Conservation (phyloP, 2,329 filamentous ascomycete genomes). For the Colletotrichum limetticola region DNA sequence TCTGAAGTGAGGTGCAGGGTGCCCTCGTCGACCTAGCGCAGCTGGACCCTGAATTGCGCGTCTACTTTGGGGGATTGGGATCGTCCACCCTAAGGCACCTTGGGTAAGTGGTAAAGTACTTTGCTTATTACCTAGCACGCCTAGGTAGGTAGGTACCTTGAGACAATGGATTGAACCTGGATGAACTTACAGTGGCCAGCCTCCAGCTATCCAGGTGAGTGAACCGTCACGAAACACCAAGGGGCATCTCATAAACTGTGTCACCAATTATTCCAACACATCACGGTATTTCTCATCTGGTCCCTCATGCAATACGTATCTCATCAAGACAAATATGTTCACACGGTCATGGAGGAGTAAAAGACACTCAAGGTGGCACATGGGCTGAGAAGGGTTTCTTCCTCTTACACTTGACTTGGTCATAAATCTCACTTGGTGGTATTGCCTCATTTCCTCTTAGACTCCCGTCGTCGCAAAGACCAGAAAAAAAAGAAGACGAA, state of each 20-base stretch:
- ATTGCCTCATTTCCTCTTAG: background rate
- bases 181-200: background rate
- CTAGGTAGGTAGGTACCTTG: background rate
- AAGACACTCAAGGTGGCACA: background rate
- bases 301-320: background rate
- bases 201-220: background rate
- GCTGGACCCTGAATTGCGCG: conserved; percentile 1
- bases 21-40: background rate
- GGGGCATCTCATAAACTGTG: background rate
- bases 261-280: background rate
- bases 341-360: background rate
- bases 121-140: too few relatives aligned
- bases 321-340: background rate
- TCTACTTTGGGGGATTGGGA: background rate
- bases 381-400: background rate
- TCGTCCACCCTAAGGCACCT: background rate
- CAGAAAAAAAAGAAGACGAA: background rate
- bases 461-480: background rate
- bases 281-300: background rate
- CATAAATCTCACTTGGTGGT: background rate
- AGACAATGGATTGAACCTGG: background rate
- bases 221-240: background rate
- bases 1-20: background rate
- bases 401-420: background rate
- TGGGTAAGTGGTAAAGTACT: background rate